Base-by-base conservation (phyloP, 108 stramenopile species). In the Skeletonema marinoi region DNA sequence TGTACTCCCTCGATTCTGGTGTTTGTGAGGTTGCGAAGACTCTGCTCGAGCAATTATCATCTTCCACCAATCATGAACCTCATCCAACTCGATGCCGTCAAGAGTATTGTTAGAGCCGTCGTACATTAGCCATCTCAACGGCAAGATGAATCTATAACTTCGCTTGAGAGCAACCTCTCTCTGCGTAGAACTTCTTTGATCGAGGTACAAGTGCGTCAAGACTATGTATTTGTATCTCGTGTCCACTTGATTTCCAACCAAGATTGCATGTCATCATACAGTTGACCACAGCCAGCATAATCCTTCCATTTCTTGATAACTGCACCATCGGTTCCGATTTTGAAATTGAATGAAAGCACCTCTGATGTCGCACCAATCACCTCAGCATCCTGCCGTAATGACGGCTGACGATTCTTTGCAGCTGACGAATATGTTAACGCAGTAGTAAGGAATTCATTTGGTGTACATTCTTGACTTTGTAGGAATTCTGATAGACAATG, bases 101-200 rank as follows among this genome's bases (percentile, higher is more conserved):
- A 56, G 54, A 31, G 70, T 38, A 33, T 68, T 41, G n/a, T 80
- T 38, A 25, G 68, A 50, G 11, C 46, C 59, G 25, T 76, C 85
- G 48, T 80, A 73, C 29, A 82, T 74, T 13, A 92, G 71, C 90
- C 90, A 94, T 10, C 46, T 38, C 10, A 92, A 41, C 0, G 93
- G 93, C 17, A 94, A 50, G 19, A 94, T 63, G 66, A 85, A 94
- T 35, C 89, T 87, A 67, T 91, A 91, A 46, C 72, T 80, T 30
- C 87, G 63, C 69, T 94, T 94, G 93, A 16, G 91, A 89, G 56
- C 86, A 85, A 50, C 87, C 78, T 63, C 75, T 63, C 81, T 94
- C 93, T 29, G 89, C 89, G 68, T 92, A 86, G 36, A 90, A 83
- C 31, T 77, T 85, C 31, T 51, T 74, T 10, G 81, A 82, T 16